Conservation (phyloP, 2,329 filamentous ascomycete genomes). For the Ophiostoma pallidulum region DNA sequence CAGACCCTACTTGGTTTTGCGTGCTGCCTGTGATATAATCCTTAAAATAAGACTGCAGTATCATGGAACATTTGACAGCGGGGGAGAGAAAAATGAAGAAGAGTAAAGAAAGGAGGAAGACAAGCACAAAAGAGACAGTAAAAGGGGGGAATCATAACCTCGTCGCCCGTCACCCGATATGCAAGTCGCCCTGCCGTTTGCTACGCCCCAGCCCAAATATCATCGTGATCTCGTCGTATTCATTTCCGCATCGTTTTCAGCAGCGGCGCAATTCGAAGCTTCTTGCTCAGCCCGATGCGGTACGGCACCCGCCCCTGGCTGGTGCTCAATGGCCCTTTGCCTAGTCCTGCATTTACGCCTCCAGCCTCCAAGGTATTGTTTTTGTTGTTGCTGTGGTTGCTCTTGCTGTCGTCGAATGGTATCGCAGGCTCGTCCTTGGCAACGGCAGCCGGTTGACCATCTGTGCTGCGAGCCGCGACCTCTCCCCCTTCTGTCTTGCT, state of each 20-base stretch:
- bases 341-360: not conserved
- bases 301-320: slow-evolving; percentile 32
- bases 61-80: too few relatives aligned
- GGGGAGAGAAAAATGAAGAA: not conserved
- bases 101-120: not conserved
- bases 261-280: slow-evolving; percentile 40
- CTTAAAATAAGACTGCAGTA: too few relatives aligned
- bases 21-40: too few relatives aligned
- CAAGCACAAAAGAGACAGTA: not conserved
- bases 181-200: too few relatives aligned
- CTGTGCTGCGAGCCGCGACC: slow-evolving; percentile 1
- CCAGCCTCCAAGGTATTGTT: not conserved
- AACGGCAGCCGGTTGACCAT: not conserved
- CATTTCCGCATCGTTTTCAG: slow-evolving; percentile 39
- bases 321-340: slow-evolving; percentile 3
- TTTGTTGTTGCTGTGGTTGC: too few relatives aligned
- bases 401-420: too few relatives aligned
- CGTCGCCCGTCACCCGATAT: not conserved
- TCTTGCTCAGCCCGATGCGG: slow-evolving; percentile 43
- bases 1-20: too few relatives aligned
- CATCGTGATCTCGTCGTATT: too few relatives aligned
- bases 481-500: slow-evolving; percentile 18
- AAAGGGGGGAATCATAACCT: not conserved
- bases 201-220: not conserved
- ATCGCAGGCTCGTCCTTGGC: not conserved